A percentile compares a stretch with the other conserved stretches of the same genome.
These are phyloP conservation scores for Zygoascus ofunaensis DNA, from an alignment of 805 yeast genomes.

Conservation along the genomic window DNA sequence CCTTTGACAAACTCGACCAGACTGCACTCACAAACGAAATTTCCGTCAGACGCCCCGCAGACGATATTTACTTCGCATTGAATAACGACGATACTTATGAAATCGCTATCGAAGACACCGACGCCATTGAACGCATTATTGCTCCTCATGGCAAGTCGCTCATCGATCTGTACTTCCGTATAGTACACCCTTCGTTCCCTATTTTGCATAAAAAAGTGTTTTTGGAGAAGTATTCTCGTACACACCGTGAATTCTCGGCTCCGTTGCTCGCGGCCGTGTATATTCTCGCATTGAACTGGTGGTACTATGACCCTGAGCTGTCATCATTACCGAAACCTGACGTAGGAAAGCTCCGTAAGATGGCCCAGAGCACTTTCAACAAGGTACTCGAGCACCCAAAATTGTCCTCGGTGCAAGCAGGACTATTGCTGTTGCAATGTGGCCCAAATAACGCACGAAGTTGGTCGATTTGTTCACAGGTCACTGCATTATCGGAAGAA, in stretches of 20 bases:
- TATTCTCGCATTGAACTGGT: slow-evolving; percentile 82
- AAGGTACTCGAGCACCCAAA: slow-evolving; percentile 82
- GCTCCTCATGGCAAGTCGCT: slow-evolving; percentile 84
- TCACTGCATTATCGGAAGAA: slow-evolving; percentile 82
- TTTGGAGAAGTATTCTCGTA: slow-evolving; percentile 79
- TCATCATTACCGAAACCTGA: slow-evolving; percentile 75
- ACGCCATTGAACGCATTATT: slow-evolving; percentile 72
- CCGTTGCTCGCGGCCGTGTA: slow-evolving; percentile 88
- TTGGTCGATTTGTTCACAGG: slow-evolving; percentile 81
- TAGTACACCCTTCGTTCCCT: slow-evolving; percentile 87
- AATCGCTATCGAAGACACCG: slow-evolving; percentile 67
- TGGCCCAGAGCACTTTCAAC: slow-evolving; percentile 55
- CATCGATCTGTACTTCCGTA: slow-evolving; percentile 65
- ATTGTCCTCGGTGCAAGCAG: slow-evolving; percentile 86
- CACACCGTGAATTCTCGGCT: slow-evolving; percentile 86
- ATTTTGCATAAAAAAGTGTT: slow-evolving; percentile 85
- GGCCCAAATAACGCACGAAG: slow-evolving; percentile 49
- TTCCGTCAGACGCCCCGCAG: slow-evolving; percentile 70
- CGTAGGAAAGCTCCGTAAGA: slow-evolving; percentile 54
- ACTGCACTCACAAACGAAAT: slow-evolving; percentile 60
- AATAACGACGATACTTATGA: slow-evolving; percentile 75
- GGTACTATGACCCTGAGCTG: slow-evolving; percentile 79
- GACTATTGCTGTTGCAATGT: slow-evolving; percentile 65
- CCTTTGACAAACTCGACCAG: slow-evolving; percentile 66
- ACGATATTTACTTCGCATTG: slow-evolving; percentile 60